Conservation (phyloP, 306 rosid species). For the Vicia villosa region DNA sequence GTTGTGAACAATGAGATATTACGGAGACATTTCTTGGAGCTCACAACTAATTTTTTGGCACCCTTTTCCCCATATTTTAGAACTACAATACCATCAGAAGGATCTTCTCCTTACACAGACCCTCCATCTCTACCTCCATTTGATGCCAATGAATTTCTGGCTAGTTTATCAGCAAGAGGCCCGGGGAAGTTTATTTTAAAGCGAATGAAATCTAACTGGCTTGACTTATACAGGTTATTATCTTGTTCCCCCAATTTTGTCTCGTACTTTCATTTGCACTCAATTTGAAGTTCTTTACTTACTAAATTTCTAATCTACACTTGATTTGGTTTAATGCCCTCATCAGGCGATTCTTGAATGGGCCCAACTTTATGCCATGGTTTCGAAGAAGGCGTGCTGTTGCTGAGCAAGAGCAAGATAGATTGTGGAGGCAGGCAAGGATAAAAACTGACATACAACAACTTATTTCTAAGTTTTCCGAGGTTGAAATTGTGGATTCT, state of each 20-base stretch:
- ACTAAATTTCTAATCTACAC: slow-evolving; percentile 21
- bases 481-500: slow-evolving; percentile 79
- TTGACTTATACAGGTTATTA: slow-evolving; percentile 74
- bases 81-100: slow-evolving; percentile 71
- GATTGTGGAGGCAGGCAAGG: slow-evolving; percentile 86
- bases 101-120: slow-evolving; percentile 77
- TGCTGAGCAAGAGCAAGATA: slow-evolving; percentile 83
- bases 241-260: not conserved
- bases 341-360: slow-evolving; percentile 75
- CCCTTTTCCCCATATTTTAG: slow-evolving; percentile 92
- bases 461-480: slow-evolving; percentile 65
- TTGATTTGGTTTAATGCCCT: slow-evolving; percentile 32
- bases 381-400: slow-evolving; percentile 76
- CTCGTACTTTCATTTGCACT: slow-evolving; percentile 8
- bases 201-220: slow-evolving; percentile 87
- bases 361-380: slow-evolving; percentile 90
- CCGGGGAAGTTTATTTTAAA: slow-evolving; percentile 90
- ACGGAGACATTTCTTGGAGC: slow-evolving; percentile 85
- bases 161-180: slow-evolving; percentile 73
- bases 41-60: slow-evolving; percentile 87
- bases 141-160: slow-evolving; percentile 73
- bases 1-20: slow-evolving; percentile 90
- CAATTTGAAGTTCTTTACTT: slow-evolving; percentile 13
- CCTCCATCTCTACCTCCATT: slow-evolving; percentile 70
- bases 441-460: slow-evolving; percentile 64